A percentile compares a stretch with the other conserved stretches of the same genome.
Evolutionary conservation across 805 yeast species (phyloP).

Genomic region (Debaryomyces maramus): DNA sequence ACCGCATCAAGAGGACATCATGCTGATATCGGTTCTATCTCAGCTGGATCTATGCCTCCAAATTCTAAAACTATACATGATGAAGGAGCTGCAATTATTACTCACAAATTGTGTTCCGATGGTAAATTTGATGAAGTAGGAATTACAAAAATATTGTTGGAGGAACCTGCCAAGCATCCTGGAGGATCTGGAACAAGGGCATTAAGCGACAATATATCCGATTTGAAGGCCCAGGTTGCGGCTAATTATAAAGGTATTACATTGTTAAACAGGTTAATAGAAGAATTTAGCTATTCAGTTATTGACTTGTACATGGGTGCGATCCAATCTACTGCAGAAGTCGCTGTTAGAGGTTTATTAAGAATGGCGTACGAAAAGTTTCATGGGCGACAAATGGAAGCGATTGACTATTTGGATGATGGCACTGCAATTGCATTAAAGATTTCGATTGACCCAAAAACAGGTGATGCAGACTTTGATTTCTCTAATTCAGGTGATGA

Average conservation of each 20-base stretch:
- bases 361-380: slow-evolving; percentile 31
- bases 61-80: slow-evolving; percentile 76
- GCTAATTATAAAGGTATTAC: slow-evolving; percentile 82
- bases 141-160: slow-evolving; percentile 58
- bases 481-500: slow-evolving; percentile 80
- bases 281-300: slow-evolving; percentile 53
- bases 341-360: slow-evolving; percentile 23
- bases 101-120: slow-evolving; percentile 64
- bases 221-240: slow-evolving; percentile 53
- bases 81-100: slow-evolving; percentile 82
- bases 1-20: slow-evolving; percentile 93
- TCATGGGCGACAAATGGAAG: slow-evolving; percentile 36
- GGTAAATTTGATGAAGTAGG: slow-evolving; percentile 72
- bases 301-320: slow-evolving; percentile 27
- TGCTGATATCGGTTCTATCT: slow-evolving; percentile 85
- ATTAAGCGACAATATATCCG: slow-evolving; percentile 72
- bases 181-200: slow-evolving; percentile 87
- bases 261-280: slow-evolving; percentile 56
- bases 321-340: slow-evolving; percentile 25
- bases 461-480: slow-evolving; percentile 67
- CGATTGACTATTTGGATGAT: slow-evolving; percentile 71
- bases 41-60: slow-evolving; percentile 93
- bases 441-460: slow-evolving; percentile 43
- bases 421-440: slow-evolving; percentile 62
- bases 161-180: slow-evolving; percentile 71